Percentiles rank a stretch among this genome's conserved stretches.
These are phyloP conservation scores for Sporobolomyces phaffii DNA, from an alignment of 768 basidiomycete species.

Conservation along the genomic window DNA sequence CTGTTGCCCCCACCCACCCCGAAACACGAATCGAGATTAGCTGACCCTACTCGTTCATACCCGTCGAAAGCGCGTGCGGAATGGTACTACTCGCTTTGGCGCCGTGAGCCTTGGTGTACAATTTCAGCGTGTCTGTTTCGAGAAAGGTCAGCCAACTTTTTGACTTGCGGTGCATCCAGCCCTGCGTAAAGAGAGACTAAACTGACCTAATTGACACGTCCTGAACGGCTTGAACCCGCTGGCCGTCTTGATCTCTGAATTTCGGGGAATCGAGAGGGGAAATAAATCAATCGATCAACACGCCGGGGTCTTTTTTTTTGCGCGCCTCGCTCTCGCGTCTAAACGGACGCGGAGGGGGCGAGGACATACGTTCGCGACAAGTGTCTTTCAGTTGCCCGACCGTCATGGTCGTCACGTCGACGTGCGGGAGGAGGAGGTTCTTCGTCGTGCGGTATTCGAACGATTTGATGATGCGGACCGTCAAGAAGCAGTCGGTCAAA, in stretches of 20 bases:
- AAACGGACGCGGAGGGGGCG: conserved; percentile 8
- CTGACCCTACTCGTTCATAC: no score
- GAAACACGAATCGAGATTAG: no score
- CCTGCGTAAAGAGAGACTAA: neutral
- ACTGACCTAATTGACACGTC: conserved; percentile 61
- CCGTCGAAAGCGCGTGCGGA: no score
- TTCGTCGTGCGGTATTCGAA: conserved; percentile 87
- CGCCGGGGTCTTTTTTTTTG: conserved; percentile 3
- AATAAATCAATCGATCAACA: conserved; percentile 10
- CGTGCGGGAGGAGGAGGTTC: conserved; percentile 70
- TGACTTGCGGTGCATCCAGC: no score
- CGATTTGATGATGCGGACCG: conserved; percentile 87
- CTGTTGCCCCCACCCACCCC: conserved; percentile 50
- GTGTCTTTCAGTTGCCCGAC: conserved; percentile 70
- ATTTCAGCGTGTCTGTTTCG: conserved; percentile 74
- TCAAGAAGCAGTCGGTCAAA: conserved; percentile 71
- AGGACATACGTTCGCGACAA: conserved; percentile 58
- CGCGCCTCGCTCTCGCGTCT: neutral
- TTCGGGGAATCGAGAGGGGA: no score
- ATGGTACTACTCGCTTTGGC: no score
- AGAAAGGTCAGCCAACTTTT: no score
- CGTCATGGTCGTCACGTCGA: conserved; percentile 74
- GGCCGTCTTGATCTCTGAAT: conserved; percentile 64
- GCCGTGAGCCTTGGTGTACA: conserved; percentile 91
- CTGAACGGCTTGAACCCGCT: conserved; percentile 85